These are phyloP conservation scores for Floccularia luteovirens DNA, from an alignment of 768 basidiomycete species.

Conservation along the genomic window DNA sequence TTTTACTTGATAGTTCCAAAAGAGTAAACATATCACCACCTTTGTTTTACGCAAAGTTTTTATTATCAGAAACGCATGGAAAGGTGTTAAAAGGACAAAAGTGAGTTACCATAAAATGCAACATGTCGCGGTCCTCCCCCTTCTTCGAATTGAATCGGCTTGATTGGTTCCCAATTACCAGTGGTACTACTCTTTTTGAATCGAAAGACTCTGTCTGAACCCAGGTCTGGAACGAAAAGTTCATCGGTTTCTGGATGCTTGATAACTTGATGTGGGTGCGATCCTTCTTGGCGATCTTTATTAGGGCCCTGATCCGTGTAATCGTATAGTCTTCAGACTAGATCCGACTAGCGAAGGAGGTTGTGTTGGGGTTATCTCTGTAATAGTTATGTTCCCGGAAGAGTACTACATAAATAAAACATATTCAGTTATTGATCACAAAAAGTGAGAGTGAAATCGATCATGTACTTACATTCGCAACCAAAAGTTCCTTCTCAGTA, in stretches of 20 bases:
- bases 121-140: conserved; percentile 73
- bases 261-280: conserved; percentile 75
- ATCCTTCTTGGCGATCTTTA: conserved; percentile 52
- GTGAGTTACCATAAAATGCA: conserved; percentile 42
- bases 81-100: not conserved
- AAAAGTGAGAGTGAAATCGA: too few species aligned
- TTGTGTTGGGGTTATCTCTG: conserved; percentile 47
- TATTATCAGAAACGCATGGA: not conserved
- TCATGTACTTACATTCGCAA: conserved; percentile 74
- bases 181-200: conserved; percentile 33
- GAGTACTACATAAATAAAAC: conserved; percentile 50
- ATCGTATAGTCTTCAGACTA: conserved; percentile 25
- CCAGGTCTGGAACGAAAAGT: conserved; percentile 70
- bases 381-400: conserved; percentile 47
- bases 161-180: conserved; percentile 43
- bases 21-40: conserved; percentile 60
- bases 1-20: conserved; percentile 54
- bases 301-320: conserved; percentile 59
- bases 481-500: conserved; percentile 47
- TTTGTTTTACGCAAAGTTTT: too few species aligned
- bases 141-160: conserved; percentile 35
- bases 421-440: too few species aligned
- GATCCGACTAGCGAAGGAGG: conserved; percentile 34
- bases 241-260: conserved; percentile 42
- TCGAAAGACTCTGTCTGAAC: conserved; percentile 60